A percentile compares a stretch with the other conserved stretches of the same genome.
Conservation (phyloP, 495 filamentous ascomycete genomes). For the Hypomontagnella submonticulosa region DNA sequence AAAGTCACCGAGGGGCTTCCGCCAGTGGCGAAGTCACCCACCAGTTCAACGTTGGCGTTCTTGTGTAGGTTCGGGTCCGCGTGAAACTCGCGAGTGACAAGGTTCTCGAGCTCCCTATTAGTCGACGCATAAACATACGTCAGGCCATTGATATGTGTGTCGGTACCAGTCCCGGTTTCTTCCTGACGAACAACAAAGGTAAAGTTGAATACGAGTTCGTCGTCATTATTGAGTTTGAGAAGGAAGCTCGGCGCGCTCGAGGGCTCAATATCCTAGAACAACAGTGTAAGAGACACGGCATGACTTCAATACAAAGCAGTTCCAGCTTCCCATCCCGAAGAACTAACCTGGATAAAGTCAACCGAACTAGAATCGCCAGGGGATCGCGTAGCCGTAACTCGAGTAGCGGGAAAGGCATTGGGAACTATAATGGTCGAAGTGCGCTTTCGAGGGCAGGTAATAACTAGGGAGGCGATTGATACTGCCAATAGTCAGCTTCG, state of each 20-base stretch:
- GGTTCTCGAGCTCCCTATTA: slow-evolving; percentile 86
- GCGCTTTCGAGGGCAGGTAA: slow-evolving; percentile 80
- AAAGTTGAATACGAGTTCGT: slow-evolving; percentile 91
- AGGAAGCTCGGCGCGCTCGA: slow-evolving; percentile 76
- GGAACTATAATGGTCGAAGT: slow-evolving; percentile 81
- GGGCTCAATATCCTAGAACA: slow-evolving; percentile 79
- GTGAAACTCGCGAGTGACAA: slow-evolving; percentile 94
- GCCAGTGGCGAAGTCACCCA: slow-evolving; percentile 86
- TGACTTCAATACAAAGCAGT: slow-evolving; percentile 7
- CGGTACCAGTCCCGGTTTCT: slow-evolving; percentile 65
- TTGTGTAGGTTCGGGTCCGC: slow-evolving; percentile 98
- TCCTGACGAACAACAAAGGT: slow-evolving; percentile 85
- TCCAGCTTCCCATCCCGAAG: background rate
- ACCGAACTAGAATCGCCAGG: slow-evolving; percentile 77
- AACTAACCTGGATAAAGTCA: slow-evolving; percentile 89
- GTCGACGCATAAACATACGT: slow-evolving; percentile 92
- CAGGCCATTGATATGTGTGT: slow-evolving; percentile 86
- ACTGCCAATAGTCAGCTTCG: slow-evolving; percentile 65
- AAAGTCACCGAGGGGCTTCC: slow-evolving; percentile 87
- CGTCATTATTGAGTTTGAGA: slow-evolving; percentile 86
- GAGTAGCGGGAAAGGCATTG: slow-evolving; percentile 87
- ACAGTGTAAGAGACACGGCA: slow-evolving; percentile 26
- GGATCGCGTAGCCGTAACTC: slow-evolving; percentile 80
- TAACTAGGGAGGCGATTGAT: slow-evolving; percentile 80
- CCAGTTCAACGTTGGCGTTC: slow-evolving; percentile 91